phyloP scores from a whole-genome alignment of 2,329 filamentous ascomycete species.

The Metarhizium guizhouense region DNA sequence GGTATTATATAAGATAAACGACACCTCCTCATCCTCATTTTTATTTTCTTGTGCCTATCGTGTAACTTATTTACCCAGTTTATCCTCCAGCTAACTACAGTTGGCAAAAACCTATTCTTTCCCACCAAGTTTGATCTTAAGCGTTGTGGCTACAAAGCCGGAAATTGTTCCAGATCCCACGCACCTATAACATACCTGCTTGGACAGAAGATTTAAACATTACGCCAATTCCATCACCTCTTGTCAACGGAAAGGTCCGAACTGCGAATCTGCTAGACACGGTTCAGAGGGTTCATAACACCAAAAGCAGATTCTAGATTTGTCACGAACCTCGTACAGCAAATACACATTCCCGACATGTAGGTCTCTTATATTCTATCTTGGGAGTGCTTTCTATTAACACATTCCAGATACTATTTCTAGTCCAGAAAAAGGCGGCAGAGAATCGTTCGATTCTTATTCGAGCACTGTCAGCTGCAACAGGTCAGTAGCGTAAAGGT shows the following conservation, averaged over 20 bases:
- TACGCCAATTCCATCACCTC: background rate
- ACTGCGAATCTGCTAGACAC: background rate
- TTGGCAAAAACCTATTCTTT: background rate
- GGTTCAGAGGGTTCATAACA: background rate
- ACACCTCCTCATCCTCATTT: background rate
- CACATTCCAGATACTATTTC: background rate
- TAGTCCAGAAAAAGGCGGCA: background rate
- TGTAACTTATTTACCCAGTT: background rate
- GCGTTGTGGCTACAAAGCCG: background rate
- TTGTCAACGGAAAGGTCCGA: background rate
- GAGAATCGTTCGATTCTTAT: background rate
- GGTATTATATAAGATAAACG: background rate
- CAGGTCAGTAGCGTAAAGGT: background rate
- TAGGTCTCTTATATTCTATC: background rate
- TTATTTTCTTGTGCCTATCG: background rate
- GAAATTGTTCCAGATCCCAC: background rate
- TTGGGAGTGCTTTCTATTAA: background rate
- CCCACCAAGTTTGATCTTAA: background rate
- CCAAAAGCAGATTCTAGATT: background rate
- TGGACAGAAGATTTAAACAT: background rate
- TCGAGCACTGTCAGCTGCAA: background rate
- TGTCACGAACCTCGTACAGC: background rate
- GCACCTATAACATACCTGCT: background rate
- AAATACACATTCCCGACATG: background rate
- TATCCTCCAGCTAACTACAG: background rate